Conservation (phyloP, 176 grass and related monocot genomes). For the Aegilops speltoides region DNA sequence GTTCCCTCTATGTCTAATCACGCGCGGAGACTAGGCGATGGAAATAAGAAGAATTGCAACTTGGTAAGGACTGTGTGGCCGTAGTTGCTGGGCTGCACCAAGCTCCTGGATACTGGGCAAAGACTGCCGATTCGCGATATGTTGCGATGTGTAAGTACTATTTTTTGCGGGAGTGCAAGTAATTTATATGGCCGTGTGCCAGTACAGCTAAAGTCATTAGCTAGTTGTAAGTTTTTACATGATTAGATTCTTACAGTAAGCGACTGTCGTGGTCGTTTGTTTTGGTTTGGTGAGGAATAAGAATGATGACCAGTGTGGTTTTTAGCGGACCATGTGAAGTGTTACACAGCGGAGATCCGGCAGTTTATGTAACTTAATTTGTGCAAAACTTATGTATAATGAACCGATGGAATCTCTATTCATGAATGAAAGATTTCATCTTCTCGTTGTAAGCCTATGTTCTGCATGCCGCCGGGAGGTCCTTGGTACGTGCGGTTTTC, state of each 20-base stretch:
- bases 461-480: neutral
- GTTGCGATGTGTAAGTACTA: neutral
- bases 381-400: neutral
- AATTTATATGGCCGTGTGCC: neutral
- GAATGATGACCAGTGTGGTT: neutral
- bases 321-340: neutral
- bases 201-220: neutral
- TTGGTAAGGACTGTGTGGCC: neutral
- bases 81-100: neutral
- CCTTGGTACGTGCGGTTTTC: neutral
- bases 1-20: neutral
- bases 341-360: neutral
- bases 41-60: neutral
- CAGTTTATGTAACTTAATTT: neutral
- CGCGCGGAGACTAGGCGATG: neutral
- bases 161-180: neutral
- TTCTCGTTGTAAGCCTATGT: neutral
- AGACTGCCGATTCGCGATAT: neutral
- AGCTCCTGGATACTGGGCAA: neutral
- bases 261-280: neutral
- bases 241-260: neutral
- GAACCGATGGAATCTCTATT: neutral
- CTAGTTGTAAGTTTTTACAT: neutral
- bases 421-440: neutral
- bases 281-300: neutral